Base-by-base conservation (phyloP, 345 rosid genomes). In the Dimocarpus longan region DNA sequence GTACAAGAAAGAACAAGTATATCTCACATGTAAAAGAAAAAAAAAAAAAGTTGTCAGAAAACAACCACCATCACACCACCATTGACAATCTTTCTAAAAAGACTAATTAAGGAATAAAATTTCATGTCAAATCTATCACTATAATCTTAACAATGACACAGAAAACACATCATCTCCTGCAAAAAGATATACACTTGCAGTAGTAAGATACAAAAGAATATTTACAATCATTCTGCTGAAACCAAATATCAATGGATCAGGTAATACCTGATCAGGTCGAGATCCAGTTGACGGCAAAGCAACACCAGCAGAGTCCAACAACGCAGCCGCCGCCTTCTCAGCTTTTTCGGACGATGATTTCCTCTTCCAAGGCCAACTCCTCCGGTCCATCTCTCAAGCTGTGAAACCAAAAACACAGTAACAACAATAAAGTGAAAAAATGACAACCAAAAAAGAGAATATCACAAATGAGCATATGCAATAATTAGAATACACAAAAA, bases 331-430 rank as follows among this genome's bases (percentile, higher is more conserved):
- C 8, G 85, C 84, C 80, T 90, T 91, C 46, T 89, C 92, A 68
- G 84, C 21, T 80, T 91, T 95, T 22, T 93, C 99, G 0, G 97
- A 91, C 37, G 98, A 93, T 72, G 98, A 93, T 76, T 94, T 96
- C 85, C 91, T 96, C 97, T 94, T 96, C 99, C 98, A 94, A 18
- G 97, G 99, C 98, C 99, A 96, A 75, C 95, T 89, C 84, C 94
- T 88, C 65, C 93, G 93, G 79, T 94, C 99, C 98, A 96, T 96
- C 80, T 78, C 77, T 78, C 77, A 37, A 67, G 63, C 79, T 78
- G 79, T 32, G n/a, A 78, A 62, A 63, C 57, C 52, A 54, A 10
- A 74, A 82, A 60, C 65, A 6, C 78, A 82, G 28, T 26, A 26
- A 26, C 68, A 18, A 57, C 66, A 66, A 70, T 44, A 48, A 71